Percentiles rank a stretch among this genome's conserved stretches.
These are phyloP conservation scores for Casuarina equisetifolia DNA, from an alignment of 306 rosid species.

Conservation along the genomic window DNA sequence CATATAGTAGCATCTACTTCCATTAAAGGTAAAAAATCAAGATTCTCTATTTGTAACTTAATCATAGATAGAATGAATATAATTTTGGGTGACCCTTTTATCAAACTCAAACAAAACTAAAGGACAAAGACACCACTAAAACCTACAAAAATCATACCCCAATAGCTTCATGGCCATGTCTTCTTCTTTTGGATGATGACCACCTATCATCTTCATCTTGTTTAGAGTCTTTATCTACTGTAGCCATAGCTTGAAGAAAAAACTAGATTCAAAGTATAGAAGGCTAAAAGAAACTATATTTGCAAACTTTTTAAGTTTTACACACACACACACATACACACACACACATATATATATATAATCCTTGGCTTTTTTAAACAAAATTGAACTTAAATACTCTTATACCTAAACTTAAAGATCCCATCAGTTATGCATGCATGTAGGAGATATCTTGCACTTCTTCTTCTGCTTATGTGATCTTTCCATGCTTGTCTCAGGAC, in stretches of 20 bases:
- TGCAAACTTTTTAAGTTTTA: no score
- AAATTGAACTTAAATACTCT: no score
- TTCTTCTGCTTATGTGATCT: no score
- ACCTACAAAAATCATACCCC: constrained; percentile 22
- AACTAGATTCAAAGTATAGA: no score
- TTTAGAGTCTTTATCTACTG: constrained; percentile 35
- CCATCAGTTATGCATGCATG: no score
- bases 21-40: not conserved
- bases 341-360: no score
- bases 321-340: no score
- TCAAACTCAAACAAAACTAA: constrained; percentile 30
- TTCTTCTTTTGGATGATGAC: constrained; percentile 78
- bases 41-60: not conserved
- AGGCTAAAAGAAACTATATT: no score
- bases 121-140: constrained; percentile 21
- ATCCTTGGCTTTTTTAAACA: no score
- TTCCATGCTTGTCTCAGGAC: no score
- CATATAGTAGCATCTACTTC: not conserved
- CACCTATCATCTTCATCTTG: constrained; percentile 53
- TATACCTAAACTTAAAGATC: no score
- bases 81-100: constrained; percentile 25
- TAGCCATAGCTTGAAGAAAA: constrained; percentile 28
- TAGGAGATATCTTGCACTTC: no score
- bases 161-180: not conserved
- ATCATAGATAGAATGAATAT: not conserved